Conservation (phyloP, 768 basidiomycete species). For the Xerocomellus amylosporus region DNA sequence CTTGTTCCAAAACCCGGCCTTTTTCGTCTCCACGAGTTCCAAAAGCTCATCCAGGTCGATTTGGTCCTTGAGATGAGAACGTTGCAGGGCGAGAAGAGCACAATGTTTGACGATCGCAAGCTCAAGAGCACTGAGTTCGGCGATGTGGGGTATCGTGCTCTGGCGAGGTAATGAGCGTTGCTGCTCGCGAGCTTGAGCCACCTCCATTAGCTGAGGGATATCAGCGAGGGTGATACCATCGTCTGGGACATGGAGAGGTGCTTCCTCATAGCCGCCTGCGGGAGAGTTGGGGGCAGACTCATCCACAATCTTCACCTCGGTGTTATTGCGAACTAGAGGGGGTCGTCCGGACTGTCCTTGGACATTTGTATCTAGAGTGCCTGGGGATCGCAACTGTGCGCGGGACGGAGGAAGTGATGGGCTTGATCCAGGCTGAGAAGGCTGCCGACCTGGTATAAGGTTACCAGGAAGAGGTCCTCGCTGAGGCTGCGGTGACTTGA, state of each 20-base stretch:
- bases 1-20: slow-evolving; percentile 94
- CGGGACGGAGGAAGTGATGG: slow-evolving; percentile 35
- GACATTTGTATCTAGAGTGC: slow-evolving; percentile 35
- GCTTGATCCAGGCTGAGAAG: slow-evolving; percentile 31
- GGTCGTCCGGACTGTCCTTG: slow-evolving; percentile 57
- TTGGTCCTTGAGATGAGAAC: slow-evolving; percentile 75
- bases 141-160: slow-evolving; percentile 77
- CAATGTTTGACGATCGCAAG: slow-evolving; percentile 89
- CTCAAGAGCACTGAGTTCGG: slow-evolving; percentile 81
- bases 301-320: slow-evolving; percentile 86
- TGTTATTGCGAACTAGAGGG: slow-evolving; percentile 72
- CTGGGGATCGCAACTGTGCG: slow-evolving; percentile 40
- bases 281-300: slow-evolving; percentile 75
- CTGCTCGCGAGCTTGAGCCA: slow-evolving; percentile 85
- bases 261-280: slow-evolving; percentile 47
- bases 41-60: slow-evolving; percentile 91
- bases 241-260: slow-evolving; percentile 45
- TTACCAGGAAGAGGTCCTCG: slow-evolving; percentile 37
- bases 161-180: slow-evolving; percentile 78
- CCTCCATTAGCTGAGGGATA: slow-evolving; percentile 90
- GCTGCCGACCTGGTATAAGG: slow-evolving; percentile 36
- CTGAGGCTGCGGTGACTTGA: slow-evolving; percentile 39
- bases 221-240: slow-evolving; percentile 92
- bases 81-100: slow-evolving; percentile 75
- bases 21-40: slow-evolving; percentile 90